Conservation (phyloP, 768 basidiomycete species). For the Suillus cothurnatus region DNA sequence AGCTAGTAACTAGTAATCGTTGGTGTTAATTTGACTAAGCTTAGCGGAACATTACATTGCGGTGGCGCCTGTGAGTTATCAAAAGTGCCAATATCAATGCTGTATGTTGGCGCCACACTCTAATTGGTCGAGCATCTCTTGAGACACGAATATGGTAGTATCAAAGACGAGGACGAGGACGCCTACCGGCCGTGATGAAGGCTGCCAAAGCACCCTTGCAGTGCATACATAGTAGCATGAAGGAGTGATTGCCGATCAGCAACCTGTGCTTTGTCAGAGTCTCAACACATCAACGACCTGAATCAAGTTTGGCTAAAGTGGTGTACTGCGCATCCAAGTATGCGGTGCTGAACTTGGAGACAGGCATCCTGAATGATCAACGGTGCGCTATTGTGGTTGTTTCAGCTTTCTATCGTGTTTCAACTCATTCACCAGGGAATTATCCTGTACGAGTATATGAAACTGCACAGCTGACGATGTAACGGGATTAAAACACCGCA, state of each 20-base stretch:
- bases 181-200: not conserved
- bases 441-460: not conserved
- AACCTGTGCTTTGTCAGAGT: not conserved
- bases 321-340: not conserved
- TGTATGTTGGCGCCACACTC: not conserved
- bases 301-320: constrained; percentile 8
- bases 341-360: not conserved
- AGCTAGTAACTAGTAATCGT: not conserved
- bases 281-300: not conserved
- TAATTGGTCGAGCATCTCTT: not conserved
- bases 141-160: not conserved
- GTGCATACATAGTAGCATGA: not conserved
- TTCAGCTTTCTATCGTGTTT: not conserved
- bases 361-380: not conserved
- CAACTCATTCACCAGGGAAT: not conserved
- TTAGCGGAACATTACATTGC: not conserved
- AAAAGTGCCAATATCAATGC: not conserved
- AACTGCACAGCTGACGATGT: not conserved
- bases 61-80: not conserved
- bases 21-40: not conserved
- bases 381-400: not conserved
- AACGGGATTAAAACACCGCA: not conserved
- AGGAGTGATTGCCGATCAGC: not conserved
- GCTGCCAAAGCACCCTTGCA: not conserved
- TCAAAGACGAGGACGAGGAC: not conserved